Base-by-base conservation (phyloP, 345 rosid genomes). In the Barbarea vulgaris region DNA sequence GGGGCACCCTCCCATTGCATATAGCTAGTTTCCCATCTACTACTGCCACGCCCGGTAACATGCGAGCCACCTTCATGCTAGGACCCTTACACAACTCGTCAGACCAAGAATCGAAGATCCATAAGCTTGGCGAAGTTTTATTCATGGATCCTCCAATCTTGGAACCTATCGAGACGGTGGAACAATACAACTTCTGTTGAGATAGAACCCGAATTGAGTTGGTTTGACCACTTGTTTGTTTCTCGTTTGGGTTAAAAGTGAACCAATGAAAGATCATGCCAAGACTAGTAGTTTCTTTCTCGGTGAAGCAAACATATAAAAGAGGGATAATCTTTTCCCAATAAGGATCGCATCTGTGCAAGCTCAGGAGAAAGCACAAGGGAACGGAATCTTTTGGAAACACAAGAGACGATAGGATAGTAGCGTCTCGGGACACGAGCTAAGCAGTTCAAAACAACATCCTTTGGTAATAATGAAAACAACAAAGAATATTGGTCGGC, bases 1-100 rank as follows among this genome's bases (percentile, higher is more conserved):
- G 1, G 0, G 4, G 47, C 95, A 89, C 1, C 97, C 95, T 0
- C 95, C 95, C 59, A 91, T 79, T 24, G 87, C 91, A 30, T 86
- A 89, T n/a, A n/a, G n/a, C n/a, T 27, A 91, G 63, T 62, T 82
- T 86, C 0, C 69, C 87, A 6, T 76, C 81, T 12, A 84, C 73
- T 1, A 79, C 87, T 1, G 88, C 55, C 56, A 64, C 90, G 0
- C 80, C 64, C 79, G 86, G 68, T 42, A 2, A 27, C 53, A 81
- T 87, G 14, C 97, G 88, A 2, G 81, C 73, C 24, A 83, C 70
- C 3, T 73, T 85, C 95, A 89, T 89, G 46, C 27, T 67, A 11
- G 93, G 87, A 24, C 80, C 79, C n/a, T 64, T 33, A 48, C 71
- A 68, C 86, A 90, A 89, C 17, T 70, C 60, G 81, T 83, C 75